Conservation (phyloP, 2,329 filamentous ascomycete species). For the Penicillium freii region DNA sequence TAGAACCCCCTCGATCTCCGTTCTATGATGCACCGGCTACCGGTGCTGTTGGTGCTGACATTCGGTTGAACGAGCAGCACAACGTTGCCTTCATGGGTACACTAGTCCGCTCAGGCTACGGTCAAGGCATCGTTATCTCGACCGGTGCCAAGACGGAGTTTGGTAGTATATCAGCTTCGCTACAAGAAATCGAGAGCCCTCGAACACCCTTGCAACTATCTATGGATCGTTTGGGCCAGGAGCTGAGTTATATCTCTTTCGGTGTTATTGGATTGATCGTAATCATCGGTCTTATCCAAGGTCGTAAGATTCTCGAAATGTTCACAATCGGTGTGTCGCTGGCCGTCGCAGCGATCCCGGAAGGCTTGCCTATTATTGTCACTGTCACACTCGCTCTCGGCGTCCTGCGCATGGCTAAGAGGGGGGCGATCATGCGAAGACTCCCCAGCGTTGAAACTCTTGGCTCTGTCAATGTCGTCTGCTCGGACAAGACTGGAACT, state of each 20-base stretch:
- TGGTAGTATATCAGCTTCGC: constrained; percentile 88
- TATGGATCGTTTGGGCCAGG: constrained; percentile 96
- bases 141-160: constrained; percentile 94
- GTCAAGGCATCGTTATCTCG: constrained; percentile 94
- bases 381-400: constrained; percentile 94
- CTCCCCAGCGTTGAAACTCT: constrained; percentile 97
- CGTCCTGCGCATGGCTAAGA: constrained; percentile 91
- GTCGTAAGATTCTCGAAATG: constrained; percentile 85
- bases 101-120: constrained; percentile 88
- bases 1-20: constrained; percentile 51
- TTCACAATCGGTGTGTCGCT: constrained; percentile 97
- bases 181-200: constrained; percentile 93
- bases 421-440: constrained; percentile 90
- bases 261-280: constrained; percentile 92
- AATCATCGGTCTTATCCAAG: constrained; percentile 82
- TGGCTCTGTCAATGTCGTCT: constrained; percentile 99
- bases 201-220: constrained; percentile 89
- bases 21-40: constrained; percentile 59
- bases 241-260: constrained; percentile 95
- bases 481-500: constrained; percentile 97
- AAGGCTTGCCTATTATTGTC: constrained; percentile 95
- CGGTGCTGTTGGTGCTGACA: constrained; percentile 61
- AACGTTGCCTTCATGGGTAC: constrained; percentile 99
- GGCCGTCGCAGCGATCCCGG: constrained; percentile 92
- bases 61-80: constrained; percentile 69